phyloP scores from a whole-genome alignment of 2,329 filamentous ascomycete species.

The Fusarium succisae region DNA sequence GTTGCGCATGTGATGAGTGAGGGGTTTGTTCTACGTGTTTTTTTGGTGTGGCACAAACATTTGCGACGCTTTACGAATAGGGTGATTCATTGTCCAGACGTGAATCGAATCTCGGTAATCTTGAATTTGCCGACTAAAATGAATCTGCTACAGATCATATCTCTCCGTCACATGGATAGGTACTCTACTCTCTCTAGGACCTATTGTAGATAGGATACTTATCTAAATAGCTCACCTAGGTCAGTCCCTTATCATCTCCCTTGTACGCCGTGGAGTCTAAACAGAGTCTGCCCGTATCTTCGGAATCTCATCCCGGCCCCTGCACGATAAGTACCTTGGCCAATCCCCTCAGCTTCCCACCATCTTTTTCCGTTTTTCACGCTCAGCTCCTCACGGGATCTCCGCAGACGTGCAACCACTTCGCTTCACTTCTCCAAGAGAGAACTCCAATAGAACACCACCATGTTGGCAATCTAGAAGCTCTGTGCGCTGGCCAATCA shows the following conservation, averaged over 20 bases:
- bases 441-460: slow-evolving; percentile 21
- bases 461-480: slow-evolving; percentile 11
- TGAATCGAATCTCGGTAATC: not conserved
- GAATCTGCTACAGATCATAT: not conserved
- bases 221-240: slow-evolving; percentile 7
- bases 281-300: not conserved
- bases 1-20: slow-evolving; percentile 17
- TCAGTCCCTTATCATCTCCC: not conserved
- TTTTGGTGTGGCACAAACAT: not conserved
- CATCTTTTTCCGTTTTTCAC: not conserved
- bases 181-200: not conserved
- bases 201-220: not conserved
- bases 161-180: not conserved
- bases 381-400: slow-evolving; percentile 30
- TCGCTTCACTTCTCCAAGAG: slow-evolving; percentile 14
- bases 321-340: not conserved
- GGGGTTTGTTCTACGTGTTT: not conserved
- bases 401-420: slow-evolving; percentile 17
- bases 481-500: not conserved
- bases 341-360: slow-evolving; percentile 12
- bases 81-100: not conserved
- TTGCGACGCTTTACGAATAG: not conserved
- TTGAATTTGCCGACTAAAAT: not conserved
- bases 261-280: not conserved
- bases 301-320: slow-evolving; percentile 11